Base-by-base conservation (phyloP, 2,329 filamentous ascomycete species). In the Alternaria triticina region DNA sequence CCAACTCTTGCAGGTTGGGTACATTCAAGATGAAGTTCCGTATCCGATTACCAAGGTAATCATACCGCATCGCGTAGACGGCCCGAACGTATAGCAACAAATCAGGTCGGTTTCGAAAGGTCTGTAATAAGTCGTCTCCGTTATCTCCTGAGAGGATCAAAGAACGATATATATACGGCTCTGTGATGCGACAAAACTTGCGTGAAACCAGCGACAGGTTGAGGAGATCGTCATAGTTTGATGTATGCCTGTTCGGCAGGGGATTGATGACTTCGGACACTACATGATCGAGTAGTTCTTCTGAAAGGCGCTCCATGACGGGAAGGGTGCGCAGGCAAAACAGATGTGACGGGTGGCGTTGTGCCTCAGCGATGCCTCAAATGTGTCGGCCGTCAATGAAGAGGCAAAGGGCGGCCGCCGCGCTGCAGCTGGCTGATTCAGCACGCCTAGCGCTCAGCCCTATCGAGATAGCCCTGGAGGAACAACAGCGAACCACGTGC, bases 251-350 rank as follows among this genome's bases (percentile, higher is more conserved):
- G 33, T 40, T 44, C 22, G 59, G 50, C 30, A 62, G 49, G 46
- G 62, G 54, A 6, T 27, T 52, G n/a, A 17, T 20, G 22, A 57
- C 49, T 10, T 63, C 52, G 7, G 23, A 52, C 13, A 66, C 58
- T 23, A 66, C 57, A 13, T 66, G 54, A 23, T 64, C 64, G 20
- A 66, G 49, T 30, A 66, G 23, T 47, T 66, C 64, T 46, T 66
- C 61, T 12, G 61, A 55, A 17, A 64, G 61, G 23, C 10, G 54
- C 23, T 66, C 57, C 64, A 66, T 66, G 30, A 43, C 10, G 40
- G 22, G 13, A 51, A 40, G 36, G n/a, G 36, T 17, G 36, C 12
- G 30, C 33, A 23, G 27, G 49, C 28, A 10, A 30, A 51, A 28
- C 22, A 25, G 33, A 13, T 51, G 25, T 17, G 25, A 28, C 13